Evolutionary conservation across 2,329 filamentous ascomycete genomes (phyloP), one percentile per base, ranked within the genome.

Genomic region (Huntiella savannae): DNA sequence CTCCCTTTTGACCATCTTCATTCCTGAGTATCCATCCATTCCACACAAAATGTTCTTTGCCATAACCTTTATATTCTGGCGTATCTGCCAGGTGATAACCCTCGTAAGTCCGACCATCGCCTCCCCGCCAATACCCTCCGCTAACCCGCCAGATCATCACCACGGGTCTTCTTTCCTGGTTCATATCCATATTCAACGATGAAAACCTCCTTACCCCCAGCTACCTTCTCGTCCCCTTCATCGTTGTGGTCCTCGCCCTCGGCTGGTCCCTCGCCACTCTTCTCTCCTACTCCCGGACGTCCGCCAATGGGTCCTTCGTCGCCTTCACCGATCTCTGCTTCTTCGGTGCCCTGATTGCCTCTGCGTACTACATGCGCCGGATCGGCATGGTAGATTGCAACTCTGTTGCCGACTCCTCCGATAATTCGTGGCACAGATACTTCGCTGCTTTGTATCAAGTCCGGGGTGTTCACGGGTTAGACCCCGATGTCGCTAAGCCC

Each of bases 311-410:
- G n/a, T 62, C 63, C 51, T 77, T 78, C 60, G 70, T 80, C 50
- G 63, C 67, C 46, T 53, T 78, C 51, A 54, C 79, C 58, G 76
- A 80, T 59, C 60, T 78, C 10, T 62, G 60, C 55, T 76, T 81
- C 56, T 63, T 78, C 50, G 76, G 74, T 52, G 73, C 73, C 49
- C 67, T 80, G 55, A 78, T 80, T 55, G 75, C 71, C 35, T 71
- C 59, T 53, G 72, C 77, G 48, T 77, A 71, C 60, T 65, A 66
- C 53, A 65, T 79, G 43, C 69, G 75, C 53, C 69, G 66, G 55
- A 75, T 79, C 57, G 60, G 70, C 12, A 57, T 67, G 49, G 72
- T 74, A 47, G 69, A 85, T 65, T 96, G 88, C 70, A 63, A 72
- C 13, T 61, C 67, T 58, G 70, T 84, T 59, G 56, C 57, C 8